Conservation (phyloP, 176 grass and related monocot genomes). For the Microstegium vimineum region DNA sequence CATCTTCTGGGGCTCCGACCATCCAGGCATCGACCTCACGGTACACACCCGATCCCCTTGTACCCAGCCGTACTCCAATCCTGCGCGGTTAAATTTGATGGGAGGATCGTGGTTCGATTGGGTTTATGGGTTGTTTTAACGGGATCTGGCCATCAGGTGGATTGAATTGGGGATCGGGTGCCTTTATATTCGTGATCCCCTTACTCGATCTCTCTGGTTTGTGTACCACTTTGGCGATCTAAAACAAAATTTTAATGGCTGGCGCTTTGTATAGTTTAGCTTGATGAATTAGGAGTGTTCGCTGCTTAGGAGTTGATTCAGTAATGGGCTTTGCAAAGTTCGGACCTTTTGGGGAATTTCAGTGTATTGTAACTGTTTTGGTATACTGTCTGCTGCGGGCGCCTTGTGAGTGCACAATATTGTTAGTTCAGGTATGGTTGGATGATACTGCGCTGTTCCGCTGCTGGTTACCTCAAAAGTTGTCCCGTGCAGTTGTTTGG, state of each 20-base stretch:
- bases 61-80: background rate
- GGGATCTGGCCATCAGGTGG: slow-evolving; percentile 17
- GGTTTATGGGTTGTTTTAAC: slow-evolving; percentile 21
- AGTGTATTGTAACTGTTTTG: background rate
- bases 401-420: background rate
- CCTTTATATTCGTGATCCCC: background rate
- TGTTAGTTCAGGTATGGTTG: background rate
- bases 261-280: background rate
- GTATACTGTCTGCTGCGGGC: background rate
- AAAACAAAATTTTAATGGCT: background rate
- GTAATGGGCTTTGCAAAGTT: background rate
- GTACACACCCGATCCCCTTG: slow-evolving; percentile 31
- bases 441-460: background rate
- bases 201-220: slow-evolving; percentile 5
- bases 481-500: background rate
- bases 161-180: background rate
- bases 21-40: slow-evolving; percentile 90
- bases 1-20: slow-evolving; percentile 96
- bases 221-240: background rate
- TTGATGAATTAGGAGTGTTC: background rate
- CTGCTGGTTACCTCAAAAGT: background rate
- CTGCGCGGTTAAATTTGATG: background rate
- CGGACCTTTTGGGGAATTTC: background rate
- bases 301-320: background rate
- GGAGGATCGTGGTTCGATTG: background rate